Evolutionary conservation across 2,329 filamentous ascomycete species (phyloP).

Genomic region (Lasiodiplodia sp.): DNA sequence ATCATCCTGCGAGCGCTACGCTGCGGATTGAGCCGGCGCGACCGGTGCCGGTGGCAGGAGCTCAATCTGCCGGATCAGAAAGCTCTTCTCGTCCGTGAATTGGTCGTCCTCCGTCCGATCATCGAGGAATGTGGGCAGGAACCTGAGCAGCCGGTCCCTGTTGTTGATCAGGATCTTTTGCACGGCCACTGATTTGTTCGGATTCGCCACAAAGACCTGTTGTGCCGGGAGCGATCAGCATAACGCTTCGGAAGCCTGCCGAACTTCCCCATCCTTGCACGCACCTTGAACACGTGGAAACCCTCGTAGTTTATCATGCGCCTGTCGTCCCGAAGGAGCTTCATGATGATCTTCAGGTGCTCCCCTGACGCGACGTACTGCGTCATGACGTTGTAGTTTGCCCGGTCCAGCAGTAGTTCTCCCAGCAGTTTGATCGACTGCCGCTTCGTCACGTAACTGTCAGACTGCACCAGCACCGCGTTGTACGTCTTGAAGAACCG

Average conservation of each 20-base stretch:
- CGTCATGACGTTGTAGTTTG: conserved; percentile 98
- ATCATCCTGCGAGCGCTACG: neutral
- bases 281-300: conserved; percentile 95
- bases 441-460: conserved; percentile 96
- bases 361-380: conserved; percentile 94
- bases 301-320: conserved; percentile 99
- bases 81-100: conserved; percentile 97
- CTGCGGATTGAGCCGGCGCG: conserved; percentile 29
- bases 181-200: conserved; percentile 95
- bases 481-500: conserved; percentile 94
- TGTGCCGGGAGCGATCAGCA: conserved; percentile 4
- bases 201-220: conserved; percentile 94
- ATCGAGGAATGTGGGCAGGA: conserved; percentile 89
- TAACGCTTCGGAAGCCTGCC: conserved; percentile 20
- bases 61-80: conserved; percentile 92
- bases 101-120: conserved; percentile 97
- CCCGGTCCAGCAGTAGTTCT: conserved; percentile 90
- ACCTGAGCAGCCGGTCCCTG: conserved; percentile 85
- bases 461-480: conserved; percentile 82
- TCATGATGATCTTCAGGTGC: conserved; percentile 98
- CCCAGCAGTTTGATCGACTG: conserved; percentile 98
- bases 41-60: conserved; percentile 46
- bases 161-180: conserved; percentile 97
- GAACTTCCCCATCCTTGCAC: conserved; percentile 29
- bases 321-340: conserved; percentile 89